Conservation (phyloP, 176 grass and related monocot species). For the Cymbopogon citratus region DNA sequence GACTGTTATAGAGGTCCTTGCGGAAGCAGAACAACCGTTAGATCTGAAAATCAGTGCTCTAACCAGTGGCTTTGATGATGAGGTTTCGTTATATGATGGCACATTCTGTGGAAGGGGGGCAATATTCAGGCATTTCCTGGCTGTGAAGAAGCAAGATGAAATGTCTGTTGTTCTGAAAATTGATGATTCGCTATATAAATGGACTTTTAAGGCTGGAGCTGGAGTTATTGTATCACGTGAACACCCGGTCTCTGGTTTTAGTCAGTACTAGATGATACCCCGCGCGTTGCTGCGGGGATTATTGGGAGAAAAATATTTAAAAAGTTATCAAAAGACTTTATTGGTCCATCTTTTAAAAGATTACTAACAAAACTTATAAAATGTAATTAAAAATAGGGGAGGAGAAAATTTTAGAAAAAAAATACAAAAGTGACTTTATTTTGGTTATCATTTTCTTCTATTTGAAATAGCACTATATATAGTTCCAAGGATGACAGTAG, state of each 20-base stretch:
- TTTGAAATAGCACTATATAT: no score
- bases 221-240: not conserved
- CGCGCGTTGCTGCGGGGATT: no score
- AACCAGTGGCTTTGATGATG: not conserved
- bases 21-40: not conserved
- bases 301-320: no score
- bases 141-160: not conserved
- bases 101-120: not conserved
- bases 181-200: not conserved
- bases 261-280: no score
- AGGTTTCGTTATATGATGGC: not conserved
- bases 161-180: not conserved
- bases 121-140: not conserved
- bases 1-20: not conserved
- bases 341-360: no score
- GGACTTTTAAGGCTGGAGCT: slow-evolving; percentile 3
- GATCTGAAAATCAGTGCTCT: not conserved
- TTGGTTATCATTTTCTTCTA: no score
- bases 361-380: no score
- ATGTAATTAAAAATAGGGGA: no score
- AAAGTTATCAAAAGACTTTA: no score
- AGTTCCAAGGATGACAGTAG: no score
- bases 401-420: no score
- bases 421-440: no score
- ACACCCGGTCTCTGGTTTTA: not conserved